Percentiles rank a stretch among this genome's conserved stretches.
Conservation (phyloP, 2,329 filamentous ascomycete genomes). For the Sclerotinia borealis region DNA sequence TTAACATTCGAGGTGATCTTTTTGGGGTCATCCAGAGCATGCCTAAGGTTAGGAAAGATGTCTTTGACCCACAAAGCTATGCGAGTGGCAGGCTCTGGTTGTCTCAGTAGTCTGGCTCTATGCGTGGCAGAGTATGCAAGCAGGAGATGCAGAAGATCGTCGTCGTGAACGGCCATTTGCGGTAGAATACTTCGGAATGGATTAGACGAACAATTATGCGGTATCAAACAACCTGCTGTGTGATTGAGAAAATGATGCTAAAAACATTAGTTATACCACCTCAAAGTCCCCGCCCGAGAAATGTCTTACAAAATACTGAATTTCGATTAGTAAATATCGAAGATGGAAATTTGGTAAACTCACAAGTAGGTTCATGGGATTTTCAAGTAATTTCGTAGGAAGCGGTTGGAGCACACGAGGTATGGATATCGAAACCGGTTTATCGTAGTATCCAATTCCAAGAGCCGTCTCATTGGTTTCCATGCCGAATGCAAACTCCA, state of each 20-base stretch:
- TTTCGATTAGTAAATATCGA: background rate
- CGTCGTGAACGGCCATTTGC: conserved; percentile 60
- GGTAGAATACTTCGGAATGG: conserved; percentile 46
- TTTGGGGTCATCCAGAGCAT: conserved; percentile 55
- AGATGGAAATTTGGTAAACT: background rate
- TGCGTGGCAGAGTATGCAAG: conserved; percentile 83
- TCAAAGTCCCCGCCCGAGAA: background rate
- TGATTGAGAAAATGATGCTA: conserved; percentile 67
- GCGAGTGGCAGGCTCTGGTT: conserved; percentile 67
- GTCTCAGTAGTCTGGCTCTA: conserved; percentile 65
- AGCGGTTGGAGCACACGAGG: conserved; percentile 44
- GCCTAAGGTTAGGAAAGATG: conserved; percentile 66
- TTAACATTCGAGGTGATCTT: conserved; percentile 65
- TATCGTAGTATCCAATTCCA: conserved; percentile 62
- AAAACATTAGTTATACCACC: conserved; percentile 12
- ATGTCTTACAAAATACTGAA: conserved; percentile 43
- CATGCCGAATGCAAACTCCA: conserved; percentile 44
- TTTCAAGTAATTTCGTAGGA: conserved; percentile 52
- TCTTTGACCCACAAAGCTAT: conserved; percentile 77
- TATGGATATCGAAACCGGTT: conserved; percentile 57
- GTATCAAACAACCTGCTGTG: conserved; percentile 57
- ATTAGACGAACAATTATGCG: conserved; percentile 47
- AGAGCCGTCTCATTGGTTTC: conserved; percentile 47
- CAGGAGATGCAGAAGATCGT: conserved; percentile 68
- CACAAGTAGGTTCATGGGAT: conserved; percentile 70